Base-by-base conservation (phyloP, 306 rosid species). In the Glycine latifolia region DNA sequence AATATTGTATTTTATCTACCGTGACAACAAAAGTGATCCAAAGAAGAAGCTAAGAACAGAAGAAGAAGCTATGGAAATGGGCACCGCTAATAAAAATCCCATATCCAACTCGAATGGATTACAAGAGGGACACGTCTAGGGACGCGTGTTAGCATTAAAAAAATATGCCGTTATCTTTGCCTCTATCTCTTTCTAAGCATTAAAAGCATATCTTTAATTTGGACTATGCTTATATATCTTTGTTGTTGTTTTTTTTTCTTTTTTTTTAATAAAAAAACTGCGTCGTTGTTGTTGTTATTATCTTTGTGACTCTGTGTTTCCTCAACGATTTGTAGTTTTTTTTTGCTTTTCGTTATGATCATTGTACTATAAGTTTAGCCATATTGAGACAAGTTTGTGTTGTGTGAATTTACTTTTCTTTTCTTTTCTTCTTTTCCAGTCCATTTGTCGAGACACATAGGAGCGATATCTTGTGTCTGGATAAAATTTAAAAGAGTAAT, bases 1-100 rank as follows among this genome's bases (percentile, higher is more conserved):
- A 49, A 69, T 93, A 47, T 35, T 95, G 87, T 95, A 95, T 86
- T 79, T 87, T 83, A 82, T 92, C 58, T 94, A 89, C 89, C 93
- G 93, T 33, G 79, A 10, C 47, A 76, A 81, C 5, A 79, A 78
- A 46, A 82, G 73, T 15, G 71, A 26, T 63, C 14, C 65, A 78
- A 86, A 84, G 50, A 83, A 87, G 77, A 52, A 4, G 3, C 79
- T 79, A 77, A 5, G 63, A 68, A 14, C 6, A 4, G 6, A 39
- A 39, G 91, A 82, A 4, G 82, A 69, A 52, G 8, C 84, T 0
- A n/a, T 91, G 84, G 98, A 92, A 43, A 68, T 88, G 88, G 91
- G 95, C 55, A 66, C 87, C 7, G 79, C 82, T 3, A 89, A 20
- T 59, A 37, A 37, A 3, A 37, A 37, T 20, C 49, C 43, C 31